Evolutionary conservation across 2,329 filamentous ascomycete species (phyloP).

Genomic region (Apiospora phragmitis): DNA sequence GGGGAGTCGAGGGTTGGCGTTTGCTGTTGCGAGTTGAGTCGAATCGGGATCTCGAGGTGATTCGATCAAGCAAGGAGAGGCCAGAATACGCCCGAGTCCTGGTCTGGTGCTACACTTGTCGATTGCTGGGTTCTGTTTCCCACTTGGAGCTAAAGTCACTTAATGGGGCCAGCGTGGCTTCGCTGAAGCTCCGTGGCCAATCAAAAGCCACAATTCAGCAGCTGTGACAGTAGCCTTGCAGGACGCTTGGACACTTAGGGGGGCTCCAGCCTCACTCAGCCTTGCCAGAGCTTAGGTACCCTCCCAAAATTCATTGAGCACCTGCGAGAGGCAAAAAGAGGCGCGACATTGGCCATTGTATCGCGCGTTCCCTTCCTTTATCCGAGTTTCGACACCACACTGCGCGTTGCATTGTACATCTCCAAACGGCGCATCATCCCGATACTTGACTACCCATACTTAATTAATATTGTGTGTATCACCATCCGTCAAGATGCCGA

Average conservation of each 20-base stretch:
- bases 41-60: not conserved
- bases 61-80: slow-evolving; percentile 43
- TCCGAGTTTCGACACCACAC: not conserved
- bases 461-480: not conserved
- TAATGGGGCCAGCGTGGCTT: slow-evolving; percentile 11
- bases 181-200: not conserved
- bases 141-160: not conserved
- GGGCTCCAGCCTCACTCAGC: not conserved
- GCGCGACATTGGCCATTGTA: slow-evolving; percentile 6
- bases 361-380: not conserved
- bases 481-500: slow-evolving; percentile 66
- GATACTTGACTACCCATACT: not conserved
- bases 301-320: slow-evolving; percentile 2
- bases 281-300: not conserved
- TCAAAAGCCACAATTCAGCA: not conserved
- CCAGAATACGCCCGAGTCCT: slow-evolving; percentile 2
- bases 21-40: slow-evolving; percentile 5
- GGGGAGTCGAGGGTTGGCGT: not conserved
- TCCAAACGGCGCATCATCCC: not conserved
- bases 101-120: not conserved
- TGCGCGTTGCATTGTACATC: not conserved
- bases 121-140: not conserved
- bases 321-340: not conserved
- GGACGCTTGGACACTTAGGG: not conserved
- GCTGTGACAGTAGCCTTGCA: not conserved